Conservation (phyloP, 108 stramenopile species). For the Cyclotella kingstonii region DNA sequence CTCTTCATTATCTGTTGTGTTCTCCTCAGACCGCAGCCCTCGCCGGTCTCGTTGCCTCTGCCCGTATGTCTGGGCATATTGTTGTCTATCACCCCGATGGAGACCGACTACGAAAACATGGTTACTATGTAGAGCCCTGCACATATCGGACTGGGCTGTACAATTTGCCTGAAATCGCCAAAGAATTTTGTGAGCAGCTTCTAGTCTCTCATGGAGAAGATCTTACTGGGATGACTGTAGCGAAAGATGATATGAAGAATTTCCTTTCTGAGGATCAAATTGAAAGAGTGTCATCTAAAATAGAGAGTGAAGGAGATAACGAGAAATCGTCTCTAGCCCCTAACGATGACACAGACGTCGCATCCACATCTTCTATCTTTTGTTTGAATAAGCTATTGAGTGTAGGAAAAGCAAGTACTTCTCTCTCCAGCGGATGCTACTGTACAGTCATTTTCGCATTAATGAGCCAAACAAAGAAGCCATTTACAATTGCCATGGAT, state of each 20-base stretch:
- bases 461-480: constrained; percentile 68
- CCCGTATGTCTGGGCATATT: constrained; percentile 68
- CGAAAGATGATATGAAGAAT: constrained; percentile 42
- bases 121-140: constrained; percentile 64
- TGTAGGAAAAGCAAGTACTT: constrained; percentile 43
- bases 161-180: constrained; percentile 71
- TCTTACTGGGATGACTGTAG: constrained; percentile 41
- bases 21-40: constrained; percentile 59
- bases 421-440: constrained; percentile 67
- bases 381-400: constrained; percentile 54
- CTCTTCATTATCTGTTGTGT: background rate
- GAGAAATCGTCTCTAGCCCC: background rate
- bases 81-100: constrained; percentile 78
- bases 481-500: constrained; percentile 75
- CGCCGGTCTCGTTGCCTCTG: constrained; percentile 73
- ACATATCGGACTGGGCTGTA: constrained; percentile 53
- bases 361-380: too few species aligned
- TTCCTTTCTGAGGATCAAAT: constrained; percentile 63
- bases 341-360: too few species aligned
- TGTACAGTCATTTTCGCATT: constrained; percentile 54
- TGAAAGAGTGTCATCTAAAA: constrained; percentile 23
- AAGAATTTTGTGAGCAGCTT: constrained; percentile 58
- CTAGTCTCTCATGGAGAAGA: constrained; percentile 55
- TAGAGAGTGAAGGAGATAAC: constrained; percentile 4
- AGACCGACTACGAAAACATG: constrained; percentile 64